Evolutionary conservation across 768 basidiomycete genomes (phyloP), one percentile per base, ranked within the genome.

Genomic region (Multifurca ochricompacta): DNA sequence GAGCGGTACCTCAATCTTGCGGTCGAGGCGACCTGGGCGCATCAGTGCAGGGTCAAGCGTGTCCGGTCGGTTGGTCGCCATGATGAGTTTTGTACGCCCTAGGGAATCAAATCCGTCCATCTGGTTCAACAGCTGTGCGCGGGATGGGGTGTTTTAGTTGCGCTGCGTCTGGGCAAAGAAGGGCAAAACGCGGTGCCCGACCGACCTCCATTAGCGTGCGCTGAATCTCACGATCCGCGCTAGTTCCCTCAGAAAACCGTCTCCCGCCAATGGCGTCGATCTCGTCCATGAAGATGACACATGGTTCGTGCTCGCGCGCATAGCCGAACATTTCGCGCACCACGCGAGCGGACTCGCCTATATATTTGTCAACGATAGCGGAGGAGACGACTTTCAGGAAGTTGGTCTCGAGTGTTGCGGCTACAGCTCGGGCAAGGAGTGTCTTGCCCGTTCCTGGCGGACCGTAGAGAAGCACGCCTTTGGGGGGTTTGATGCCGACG

Each of bases 51-150:
- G 96, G 70, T 98, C 96, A 31, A 97, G 81, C 2, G 94, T 98
- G 69, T 99, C 96, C 0, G 96, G 96, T 65, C 96, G 79, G 74
- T 98, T 99, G 23, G 96, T 99, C n/a, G 96, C 96, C 91, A 98
- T 97, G 69, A 99, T 99, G 49, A 98, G 80, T 70, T 98, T 98
- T 31, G 94, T 97, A 60, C 76, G 77, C 41, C 96, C 96, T 27
- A 99, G 76, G 14, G 95, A 92, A 70, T 98, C 96, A 73, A 99
- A 99, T 21, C 96, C 96, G 67, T 99, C 96, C 92, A 99, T 96
- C 71, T 98, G 95, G 66, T 98, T 98, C 30, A 99, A 79, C 23
- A 99, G 76, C 92, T 95, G 63, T 14, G 23, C 37, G 23, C 16
- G 46, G 23, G 23, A n/a, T 23, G 9, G 32, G 9, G 41, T 39